These are phyloP conservation scores for Fusarium algeriense DNA, from an alignment of 2,329 filamentous ascomycete genomes.

Conservation along the genomic window DNA sequence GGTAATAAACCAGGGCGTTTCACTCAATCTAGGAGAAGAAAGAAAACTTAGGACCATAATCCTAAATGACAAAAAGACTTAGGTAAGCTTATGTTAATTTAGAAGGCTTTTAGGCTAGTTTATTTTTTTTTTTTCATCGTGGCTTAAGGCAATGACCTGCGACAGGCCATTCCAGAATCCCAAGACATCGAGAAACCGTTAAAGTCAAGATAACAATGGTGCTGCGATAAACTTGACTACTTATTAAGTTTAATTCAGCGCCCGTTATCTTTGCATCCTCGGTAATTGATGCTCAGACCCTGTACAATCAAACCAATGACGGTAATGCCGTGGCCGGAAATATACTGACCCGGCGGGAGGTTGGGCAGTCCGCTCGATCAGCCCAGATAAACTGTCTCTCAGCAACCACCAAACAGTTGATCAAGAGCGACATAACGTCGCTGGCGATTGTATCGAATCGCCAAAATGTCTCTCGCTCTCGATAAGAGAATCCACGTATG, in stretches of 20 bases:
- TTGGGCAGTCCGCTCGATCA: background rate
- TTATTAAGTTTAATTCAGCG: background rate
- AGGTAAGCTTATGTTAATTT: too few species aligned
- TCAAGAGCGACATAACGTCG: background rate
- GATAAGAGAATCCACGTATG: background rate
- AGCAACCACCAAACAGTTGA: background rate
- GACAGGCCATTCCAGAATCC: background rate
- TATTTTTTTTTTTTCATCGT: too few species aligned
- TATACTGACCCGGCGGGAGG: background rate
- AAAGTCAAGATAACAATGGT: rapidly evolving
- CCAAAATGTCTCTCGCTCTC: background rate
- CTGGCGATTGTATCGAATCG: background rate
- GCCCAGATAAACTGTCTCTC: background rate
- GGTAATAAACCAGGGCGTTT: too few species aligned
- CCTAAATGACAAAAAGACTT: too few species aligned
- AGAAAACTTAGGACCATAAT: too few species aligned
- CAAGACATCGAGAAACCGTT: rapidly evolving
- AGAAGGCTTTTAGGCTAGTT: too few species aligned
- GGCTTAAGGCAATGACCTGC: too few species aligned
- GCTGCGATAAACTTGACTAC: too few species aligned
- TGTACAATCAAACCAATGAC: background rate
- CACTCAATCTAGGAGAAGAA: too few species aligned
- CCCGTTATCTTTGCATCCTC: background rate
- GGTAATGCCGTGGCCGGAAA: background rate
- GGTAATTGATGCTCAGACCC: background rate